Base-by-base conservation (phyloP, 2,329 filamentous ascomycete species). In the Cercospora sp. region DNA sequence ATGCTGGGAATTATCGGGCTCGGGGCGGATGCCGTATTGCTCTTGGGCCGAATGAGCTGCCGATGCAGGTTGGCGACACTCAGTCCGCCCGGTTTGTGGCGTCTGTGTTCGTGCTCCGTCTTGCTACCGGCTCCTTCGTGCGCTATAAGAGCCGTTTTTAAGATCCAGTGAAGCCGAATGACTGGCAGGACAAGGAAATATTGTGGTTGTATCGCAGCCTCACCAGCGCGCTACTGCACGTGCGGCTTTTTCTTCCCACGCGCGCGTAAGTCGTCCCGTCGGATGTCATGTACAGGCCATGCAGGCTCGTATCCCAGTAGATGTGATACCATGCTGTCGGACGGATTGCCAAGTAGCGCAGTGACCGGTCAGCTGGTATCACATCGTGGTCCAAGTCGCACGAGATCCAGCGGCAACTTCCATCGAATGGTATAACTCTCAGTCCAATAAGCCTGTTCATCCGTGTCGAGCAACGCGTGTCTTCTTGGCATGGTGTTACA, bases 201-300 rank as follows among this genome's bases (percentile, higher is more conserved):
- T 42, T 55, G 48, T 55, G 48, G 12, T 55, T 55, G 23, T 26
- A 55, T 55, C 12, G 48, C 48, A 28, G 26, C 23, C 23, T n/a
- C 48, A 30, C 7, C 23, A 55, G 23, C 48, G 23, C 48, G 23
- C 48, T 55, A 55, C 48, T 55, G 48, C 48, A 55, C 20, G 20
- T 55, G 48, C 48, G 48, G 48, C 48, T 30, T 55, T 55, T 55
- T 55, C 8, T 55, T 55, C 48, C 48, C 48, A 55, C 48, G 48
- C 48, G 48, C 48, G 48, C 48, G 48, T 28, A 28, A 30, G 48
- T 28, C 48, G 48, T 55, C 23, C 48, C 23, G 48, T 26, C 23
- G 13, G 48, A 28, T n/a, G 48, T 55, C 48, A 55, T 55, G 48
- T 55, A 26, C 5, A 5, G 6, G 16, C 48, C 48, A 55, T 55